Conservation (phyloP, 148 eudicot species). For the Rhododendron ovatum region DNA sequence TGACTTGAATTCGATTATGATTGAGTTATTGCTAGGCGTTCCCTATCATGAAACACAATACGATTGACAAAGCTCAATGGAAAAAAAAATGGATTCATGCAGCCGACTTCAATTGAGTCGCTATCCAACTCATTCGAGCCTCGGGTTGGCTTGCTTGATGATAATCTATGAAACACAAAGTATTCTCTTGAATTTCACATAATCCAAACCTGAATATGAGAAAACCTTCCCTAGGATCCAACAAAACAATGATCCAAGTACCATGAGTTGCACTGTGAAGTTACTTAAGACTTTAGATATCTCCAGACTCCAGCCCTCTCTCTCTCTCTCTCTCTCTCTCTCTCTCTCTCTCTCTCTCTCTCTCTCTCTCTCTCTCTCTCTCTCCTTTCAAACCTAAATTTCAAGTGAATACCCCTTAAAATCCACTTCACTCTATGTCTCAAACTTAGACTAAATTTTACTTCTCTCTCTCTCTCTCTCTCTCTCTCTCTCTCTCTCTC, state of each 20-base stretch:
- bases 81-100: not conserved
- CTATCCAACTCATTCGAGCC: not conserved
- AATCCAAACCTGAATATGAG: not conserved
- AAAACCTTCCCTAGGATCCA: not conserved
- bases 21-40: not conserved
- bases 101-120: not conserved
- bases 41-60: not conserved
- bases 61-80: not conserved
- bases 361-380: too few relatives aligned
- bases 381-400: too few relatives aligned
- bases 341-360: not conserved
- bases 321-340: not conserved
- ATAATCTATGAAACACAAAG: not conserved
- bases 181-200: not conserved
- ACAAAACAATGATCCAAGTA: not conserved
- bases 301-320: too few relatives aligned
- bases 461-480: too few relatives aligned
- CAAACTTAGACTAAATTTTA: too few relatives aligned
- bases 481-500: too few relatives aligned
- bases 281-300: not conserved
- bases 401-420: too few relatives aligned
- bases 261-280: not conserved
- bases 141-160: not conserved
- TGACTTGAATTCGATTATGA: not conserved
- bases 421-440: too few relatives aligned